Evolutionary conservation across 768 basidiomycete species (phyloP).

Genomic region (Flagelloscypha sp.): DNA sequence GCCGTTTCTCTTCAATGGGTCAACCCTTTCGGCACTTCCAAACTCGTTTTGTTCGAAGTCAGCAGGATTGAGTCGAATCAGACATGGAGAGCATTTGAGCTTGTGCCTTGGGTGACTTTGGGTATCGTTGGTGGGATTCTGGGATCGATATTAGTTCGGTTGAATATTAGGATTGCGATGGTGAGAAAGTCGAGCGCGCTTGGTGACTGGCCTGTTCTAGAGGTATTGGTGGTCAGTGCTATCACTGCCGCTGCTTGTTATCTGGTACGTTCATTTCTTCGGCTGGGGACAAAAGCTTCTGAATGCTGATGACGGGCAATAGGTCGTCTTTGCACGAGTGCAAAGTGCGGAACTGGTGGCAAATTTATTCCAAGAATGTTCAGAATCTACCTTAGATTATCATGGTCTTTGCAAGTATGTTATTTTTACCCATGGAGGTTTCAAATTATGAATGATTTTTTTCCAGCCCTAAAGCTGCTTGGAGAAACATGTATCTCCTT

Average conservation of each 20-base stretch:
- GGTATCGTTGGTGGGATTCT: conserved; percentile 58
- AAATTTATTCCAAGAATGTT: conserved; percentile 79
- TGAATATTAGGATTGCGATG: conserved; percentile 57
- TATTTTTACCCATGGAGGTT: not conserved
- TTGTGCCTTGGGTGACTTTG: conserved; percentile 66
- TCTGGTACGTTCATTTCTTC: conserved; percentile 36
- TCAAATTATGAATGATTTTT: conserved; percentile 2
- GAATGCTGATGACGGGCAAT: no score
- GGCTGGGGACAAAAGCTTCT: conserved; percentile 1
- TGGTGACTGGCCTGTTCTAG: conserved; percentile 55
- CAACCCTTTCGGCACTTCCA: conserved; percentile 80
- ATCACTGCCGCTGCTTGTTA: conserved; percentile 68
- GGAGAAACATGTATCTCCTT: conserved; percentile 62
- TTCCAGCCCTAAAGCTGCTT: conserved; percentile 51
- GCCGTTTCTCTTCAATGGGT: conserved; percentile 78
- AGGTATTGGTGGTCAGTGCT: conserved; percentile 54
- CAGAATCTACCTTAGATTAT: conserved; percentile 53
- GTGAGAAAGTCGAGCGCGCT: conserved; percentile 50
- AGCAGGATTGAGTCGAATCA: conserved; percentile 28
- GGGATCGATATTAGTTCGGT: conserved; percentile 55
- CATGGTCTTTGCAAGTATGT: conserved; percentile 78
- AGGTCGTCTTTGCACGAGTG: conserved; percentile 66
- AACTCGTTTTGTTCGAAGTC: conserved; percentile 74
- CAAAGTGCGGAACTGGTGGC: conserved; percentile 77
- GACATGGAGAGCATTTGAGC: conserved; percentile 65